Base-by-base conservation (phyloP, 768 basidiomycete species). In the Termitomyces titanicus region DNA sequence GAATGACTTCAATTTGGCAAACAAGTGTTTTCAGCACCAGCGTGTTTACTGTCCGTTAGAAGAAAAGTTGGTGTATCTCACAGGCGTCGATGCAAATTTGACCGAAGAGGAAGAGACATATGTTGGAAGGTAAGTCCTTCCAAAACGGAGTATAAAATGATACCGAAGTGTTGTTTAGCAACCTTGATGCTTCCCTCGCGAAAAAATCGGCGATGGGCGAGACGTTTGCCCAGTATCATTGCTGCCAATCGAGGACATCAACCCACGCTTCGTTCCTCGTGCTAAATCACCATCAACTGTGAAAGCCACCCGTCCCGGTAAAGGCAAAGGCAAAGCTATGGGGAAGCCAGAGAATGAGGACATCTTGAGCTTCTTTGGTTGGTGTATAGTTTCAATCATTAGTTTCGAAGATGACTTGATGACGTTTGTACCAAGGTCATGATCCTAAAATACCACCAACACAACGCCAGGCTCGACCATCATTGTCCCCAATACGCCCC, bases 1-100 rank as follows among this genome's bases (percentile, higher is more conserved):
- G 52, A 74, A 83, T 52, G 78, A 82, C 13, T 98, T 94, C 72
- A 72, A 75, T 55, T 72, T 89, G 51, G 94, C 97, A 5, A 94
- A 98, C 68, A 86, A 87, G 61, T 95, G 92, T 50, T 99, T 98
- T 66, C 74, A 91, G 49, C 87, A 98, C 69, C 97, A 98, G 64
- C 78, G 94, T 53, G 94, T 98, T 38, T 99, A 89, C 68, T 88
- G 92, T 70, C 94, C 96, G 0, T 58, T 72, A 22, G 59, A 73
- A 33, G 76, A 85, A 68, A 75, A 69, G 53, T 73, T 98, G 13
- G 87, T 92, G 1, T 81, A 89, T 66, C 69, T 98, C 55, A 84
- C 79, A 24, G 81, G 84, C 1, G 76, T 89, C 0, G 77, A 73
- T 31, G 78, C 64, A n/a, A 75, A 70, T 6, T 86, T 82, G 79